These are phyloP conservation scores for Leptodontidium sp. DNA, from an alignment of 2,329 filamentous ascomycete species.

Conservation along the genomic window DNA sequence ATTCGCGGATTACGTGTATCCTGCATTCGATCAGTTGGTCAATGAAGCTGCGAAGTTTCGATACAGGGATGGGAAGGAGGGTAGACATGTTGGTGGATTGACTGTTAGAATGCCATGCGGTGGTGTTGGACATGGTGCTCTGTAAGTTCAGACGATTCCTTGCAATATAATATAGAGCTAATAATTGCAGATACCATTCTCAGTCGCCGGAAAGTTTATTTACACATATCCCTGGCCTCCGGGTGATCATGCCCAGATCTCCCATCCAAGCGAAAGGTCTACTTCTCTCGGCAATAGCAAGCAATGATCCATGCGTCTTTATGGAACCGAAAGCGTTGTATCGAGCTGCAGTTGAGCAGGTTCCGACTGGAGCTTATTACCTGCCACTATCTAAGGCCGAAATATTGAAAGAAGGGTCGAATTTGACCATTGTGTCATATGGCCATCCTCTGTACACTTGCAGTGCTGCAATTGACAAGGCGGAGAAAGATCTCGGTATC, in stretches of 20 bases:
- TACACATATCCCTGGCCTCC: constrained; percentile 73
- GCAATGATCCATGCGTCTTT: constrained; percentile 75
- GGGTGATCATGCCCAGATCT: constrained; percentile 74
- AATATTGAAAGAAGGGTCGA: constrained; percentile 69
- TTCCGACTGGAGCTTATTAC: constrained; percentile 71
- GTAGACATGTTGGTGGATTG: constrained; percentile 66
- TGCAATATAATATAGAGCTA: constrained; percentile 17
- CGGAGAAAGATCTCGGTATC: constrained; percentile 72
- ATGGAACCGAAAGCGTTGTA: constrained; percentile 81
- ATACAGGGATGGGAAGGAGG: constrained; percentile 68
- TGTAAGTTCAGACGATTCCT: constrained; percentile 54
- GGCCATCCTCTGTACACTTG: constrained; percentile 77
- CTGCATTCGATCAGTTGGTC: constrained; percentile 80
- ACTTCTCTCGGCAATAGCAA: constrained; percentile 67
- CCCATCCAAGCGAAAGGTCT: constrained; percentile 77
- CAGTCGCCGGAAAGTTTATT: constrained; percentile 78
- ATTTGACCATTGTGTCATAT: constrained; percentile 74
- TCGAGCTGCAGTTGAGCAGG: constrained; percentile 76
- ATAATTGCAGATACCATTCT: constrained; percentile 65
- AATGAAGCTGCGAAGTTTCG: constrained; percentile 79
- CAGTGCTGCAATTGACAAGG: constrained; percentile 68
- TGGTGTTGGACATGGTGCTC: constrained; percentile 74
- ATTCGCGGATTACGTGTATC: constrained; percentile 81
- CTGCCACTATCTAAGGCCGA: constrained; percentile 75
- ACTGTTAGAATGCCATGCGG: constrained; percentile 77